A percentile compares a stretch with the other conserved stretches of the same genome.
Conservation (phyloP, 208 protist species). For the Phytomonas sp. region DNA sequence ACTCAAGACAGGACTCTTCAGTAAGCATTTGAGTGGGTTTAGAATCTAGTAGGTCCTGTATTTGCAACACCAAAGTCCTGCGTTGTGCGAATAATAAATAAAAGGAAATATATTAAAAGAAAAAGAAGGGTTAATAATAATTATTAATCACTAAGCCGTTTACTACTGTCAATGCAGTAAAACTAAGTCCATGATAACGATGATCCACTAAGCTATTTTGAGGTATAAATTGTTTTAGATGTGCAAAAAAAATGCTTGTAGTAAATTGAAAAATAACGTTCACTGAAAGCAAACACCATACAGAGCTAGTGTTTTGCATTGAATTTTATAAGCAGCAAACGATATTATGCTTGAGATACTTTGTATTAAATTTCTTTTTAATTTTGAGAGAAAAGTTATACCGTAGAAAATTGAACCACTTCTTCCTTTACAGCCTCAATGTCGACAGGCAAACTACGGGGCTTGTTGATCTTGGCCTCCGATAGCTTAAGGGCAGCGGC, state of each 20-base stretch:
- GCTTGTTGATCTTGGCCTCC: constrained; percentile 9
- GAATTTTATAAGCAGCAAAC: background rate
- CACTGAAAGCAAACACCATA: background rate
- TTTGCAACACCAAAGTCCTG: background rate
- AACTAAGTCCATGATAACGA: background rate
- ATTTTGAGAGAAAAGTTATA: background rate
- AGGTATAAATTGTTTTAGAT: background rate
- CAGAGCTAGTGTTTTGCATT: background rate
- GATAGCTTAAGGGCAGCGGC: constrained; percentile 23
- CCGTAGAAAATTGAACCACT: background rate
- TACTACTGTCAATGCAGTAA: background rate
- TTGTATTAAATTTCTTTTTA: background rate
- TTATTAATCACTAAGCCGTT: background rate
- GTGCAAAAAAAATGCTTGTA: background rate
- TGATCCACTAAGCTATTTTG: background rate
- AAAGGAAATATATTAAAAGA: background rate
- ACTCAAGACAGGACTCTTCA: background rate
- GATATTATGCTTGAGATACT: background rate
- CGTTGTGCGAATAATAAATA: background rate
- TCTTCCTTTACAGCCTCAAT: background rate
- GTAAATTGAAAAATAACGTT: background rate
- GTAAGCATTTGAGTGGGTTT: background rate
- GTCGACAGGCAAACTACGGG: background rate
- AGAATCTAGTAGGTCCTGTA: background rate
- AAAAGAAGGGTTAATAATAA: constrained; percentile 13